phyloP scores from a whole-genome alignment of 805 yeast genomes.

The Dipodascus albidus region DNA sequence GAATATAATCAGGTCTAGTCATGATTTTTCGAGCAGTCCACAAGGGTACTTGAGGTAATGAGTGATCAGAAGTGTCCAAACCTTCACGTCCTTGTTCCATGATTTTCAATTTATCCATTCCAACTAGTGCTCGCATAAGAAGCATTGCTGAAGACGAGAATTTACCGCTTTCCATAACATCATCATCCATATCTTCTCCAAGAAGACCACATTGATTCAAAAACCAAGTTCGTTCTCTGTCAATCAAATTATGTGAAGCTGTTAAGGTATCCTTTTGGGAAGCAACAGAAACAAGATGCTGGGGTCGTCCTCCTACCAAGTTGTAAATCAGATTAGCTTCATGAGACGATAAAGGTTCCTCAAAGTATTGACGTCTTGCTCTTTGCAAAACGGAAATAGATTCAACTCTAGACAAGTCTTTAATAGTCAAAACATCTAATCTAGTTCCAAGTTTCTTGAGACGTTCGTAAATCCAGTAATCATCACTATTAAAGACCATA shows the following conservation, averaged over 20 bases:
- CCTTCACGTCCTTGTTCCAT: constrained; percentile 12
- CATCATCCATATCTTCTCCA: constrained; percentile 77
- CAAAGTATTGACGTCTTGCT: constrained; percentile 36
- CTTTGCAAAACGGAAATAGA: constrained; percentile 41
- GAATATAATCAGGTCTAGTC: constrained; percentile 77
- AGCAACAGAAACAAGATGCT: constrained; percentile 58
- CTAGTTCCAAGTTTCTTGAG: constrained; percentile 62
- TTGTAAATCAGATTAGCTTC: constrained; percentile 47
- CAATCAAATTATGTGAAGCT: constrained; percentile 62
- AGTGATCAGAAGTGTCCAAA: constrained; percentile 31
- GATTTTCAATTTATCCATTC: constrained; percentile 39
- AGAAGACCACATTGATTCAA: constrained; percentile 70
- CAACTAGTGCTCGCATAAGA: constrained; percentile 56
- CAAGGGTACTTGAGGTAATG: constrained; percentile 60
- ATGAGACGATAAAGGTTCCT: constrained; percentile 29
- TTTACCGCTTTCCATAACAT: constrained; percentile 76
- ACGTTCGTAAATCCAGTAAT: constrained; percentile 78
- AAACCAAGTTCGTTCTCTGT: constrained; percentile 77
- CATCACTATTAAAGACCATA: constrained; percentile 68
- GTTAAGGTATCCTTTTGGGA: constrained; percentile 25
- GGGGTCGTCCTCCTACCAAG: constrained; percentile 75
- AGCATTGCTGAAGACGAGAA: constrained; percentile 66
- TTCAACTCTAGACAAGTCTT: constrained; percentile 43
- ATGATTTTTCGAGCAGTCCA: constrained; percentile 79
- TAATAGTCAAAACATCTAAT: constrained; percentile 57